Percentiles rank a stretch among this genome's conserved stretches.
Conservation (phyloP, 1,139 yeast species). For the Martiniozyma asiatica region DNA sequence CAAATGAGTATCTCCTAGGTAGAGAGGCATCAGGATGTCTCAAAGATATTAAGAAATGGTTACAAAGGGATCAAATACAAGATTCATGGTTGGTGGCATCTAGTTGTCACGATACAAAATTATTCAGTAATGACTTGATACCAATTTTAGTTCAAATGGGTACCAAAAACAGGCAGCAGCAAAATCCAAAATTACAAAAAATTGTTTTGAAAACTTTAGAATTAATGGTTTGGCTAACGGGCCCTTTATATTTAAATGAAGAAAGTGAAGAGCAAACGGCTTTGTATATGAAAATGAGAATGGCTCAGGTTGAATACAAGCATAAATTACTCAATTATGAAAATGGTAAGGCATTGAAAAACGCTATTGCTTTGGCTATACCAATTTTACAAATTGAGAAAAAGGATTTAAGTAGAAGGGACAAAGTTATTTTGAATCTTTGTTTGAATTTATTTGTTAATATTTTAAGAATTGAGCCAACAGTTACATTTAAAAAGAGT, state of each 20-base stretch:
- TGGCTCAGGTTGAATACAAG: constrained; percentile 63
- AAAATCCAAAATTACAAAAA: constrained; percentile 2
- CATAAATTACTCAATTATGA: constrained; percentile 47
- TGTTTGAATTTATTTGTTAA: constrained; percentile 70
- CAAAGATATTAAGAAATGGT: constrained; percentile 81
- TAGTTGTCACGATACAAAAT: constrained; percentile 74
- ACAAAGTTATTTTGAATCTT: constrained; percentile 59
- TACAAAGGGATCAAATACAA: constrained; percentile 63
- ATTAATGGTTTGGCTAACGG: constrained; percentile 69
- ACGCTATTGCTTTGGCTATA: constrained; percentile 58
- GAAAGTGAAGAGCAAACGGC: constrained; percentile 41
- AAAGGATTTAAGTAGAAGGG: constrained; percentile 54
- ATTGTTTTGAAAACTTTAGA: constrained; percentile 66
- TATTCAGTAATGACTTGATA: constrained; percentile 60
- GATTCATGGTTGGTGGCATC: constrained; percentile 70
- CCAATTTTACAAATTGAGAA: constrained; percentile 49
- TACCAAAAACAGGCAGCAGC: constrained; percentile 32
- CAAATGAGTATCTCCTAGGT: constrained; percentile 63
- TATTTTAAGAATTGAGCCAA: constrained; percentile 62
- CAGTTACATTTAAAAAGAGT: constrained; percentile 35
- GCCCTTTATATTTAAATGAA: constrained; percentile 53
- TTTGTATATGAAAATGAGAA: constrained; percentile 47
- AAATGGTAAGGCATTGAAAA: constrained; percentile 52
- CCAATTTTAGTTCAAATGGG: constrained; percentile 51
- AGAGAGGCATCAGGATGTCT: constrained; percentile 86